Percentiles rank a stretch among this genome's conserved stretches.
Conservation (phyloP, 2,329 filamentous ascomycete genomes). For the Pseudocercospora eumusae region DNA sequence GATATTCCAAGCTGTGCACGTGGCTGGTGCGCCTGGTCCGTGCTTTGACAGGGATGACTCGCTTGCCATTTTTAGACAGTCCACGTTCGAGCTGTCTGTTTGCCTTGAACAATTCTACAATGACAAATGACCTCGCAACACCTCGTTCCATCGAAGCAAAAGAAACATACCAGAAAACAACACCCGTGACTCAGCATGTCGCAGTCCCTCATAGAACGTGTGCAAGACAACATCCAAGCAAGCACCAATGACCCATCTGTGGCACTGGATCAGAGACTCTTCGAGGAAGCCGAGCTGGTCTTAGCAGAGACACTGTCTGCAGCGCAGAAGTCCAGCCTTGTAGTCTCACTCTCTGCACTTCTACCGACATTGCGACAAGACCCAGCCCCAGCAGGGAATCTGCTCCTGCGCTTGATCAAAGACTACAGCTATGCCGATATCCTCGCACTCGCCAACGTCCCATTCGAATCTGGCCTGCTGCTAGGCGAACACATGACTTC, state of each 20-base stretch:
- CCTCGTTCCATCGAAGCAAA: not conserved
- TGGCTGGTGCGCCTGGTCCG: not conserved
- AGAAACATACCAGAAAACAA: not conserved
- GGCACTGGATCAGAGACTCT: constrained; percentile 50
- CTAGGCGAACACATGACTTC: constrained; percentile 46
- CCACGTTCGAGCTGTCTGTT: constrained; percentile 15
- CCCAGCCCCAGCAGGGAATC: constrained; percentile 56
- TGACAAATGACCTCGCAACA: no score
- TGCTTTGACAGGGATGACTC: not conserved
- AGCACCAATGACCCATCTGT: constrained; percentile 22
- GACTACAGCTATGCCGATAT: constrained; percentile 55
- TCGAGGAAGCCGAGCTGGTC: constrained; percentile 55
- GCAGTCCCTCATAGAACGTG: constrained; percentile 18
- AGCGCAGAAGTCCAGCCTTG: constrained; percentile 38
- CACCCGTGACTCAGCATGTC: constrained; percentile 22
- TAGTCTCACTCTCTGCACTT: constrained; percentile 52
- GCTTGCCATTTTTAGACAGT: constrained; percentile 1
- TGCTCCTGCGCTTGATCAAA: constrained; percentile 53
- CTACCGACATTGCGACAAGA: constrained; percentile 59
- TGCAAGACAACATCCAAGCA: constrained; percentile 26
- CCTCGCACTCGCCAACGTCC: constrained; percentile 38
- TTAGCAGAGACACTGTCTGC: constrained; percentile 44
- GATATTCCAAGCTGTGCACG: not conserved
- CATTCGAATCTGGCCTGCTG: constrained; percentile 59
- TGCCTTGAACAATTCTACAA: constrained; percentile 6